These are phyloP conservation scores for Monoraphidium neglectum DNA, from an alignment of 139 green algal species.

Conservation along the genomic window DNA sequence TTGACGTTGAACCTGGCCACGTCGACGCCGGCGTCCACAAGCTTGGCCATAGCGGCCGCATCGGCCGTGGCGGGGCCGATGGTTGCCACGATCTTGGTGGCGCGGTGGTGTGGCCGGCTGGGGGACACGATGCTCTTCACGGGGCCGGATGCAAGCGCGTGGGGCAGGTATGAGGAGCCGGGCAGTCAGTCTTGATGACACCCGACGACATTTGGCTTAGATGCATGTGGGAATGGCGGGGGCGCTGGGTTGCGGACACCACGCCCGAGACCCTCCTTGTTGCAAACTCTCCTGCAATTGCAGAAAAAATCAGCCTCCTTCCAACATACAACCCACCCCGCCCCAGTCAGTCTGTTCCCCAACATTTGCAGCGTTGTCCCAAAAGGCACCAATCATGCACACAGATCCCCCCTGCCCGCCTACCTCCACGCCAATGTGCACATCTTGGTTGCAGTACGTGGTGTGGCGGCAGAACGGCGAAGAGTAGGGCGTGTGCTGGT, in stretches of 20 bases:
- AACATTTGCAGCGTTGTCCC: neutral
- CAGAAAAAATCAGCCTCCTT: neutral
- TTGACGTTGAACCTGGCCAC: slow-evolving; percentile 64
- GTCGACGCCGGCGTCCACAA: slow-evolving; percentile 59
- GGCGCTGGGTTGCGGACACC: too few relatives aligned
- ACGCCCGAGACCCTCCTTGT: neutral
- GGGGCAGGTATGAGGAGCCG: too few relatives aligned
- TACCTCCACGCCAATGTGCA: neutral
- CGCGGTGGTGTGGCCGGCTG: slow-evolving; percentile 6
- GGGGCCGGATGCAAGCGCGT: too few relatives aligned
- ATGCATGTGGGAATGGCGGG: too few relatives aligned
- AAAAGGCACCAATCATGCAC: too few relatives aligned
- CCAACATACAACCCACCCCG: neutral
- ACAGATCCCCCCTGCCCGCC: too few relatives aligned
- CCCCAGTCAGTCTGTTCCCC: neutral
- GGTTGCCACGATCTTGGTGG: slow-evolving; percentile 65
- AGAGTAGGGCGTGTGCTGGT: too few relatives aligned
- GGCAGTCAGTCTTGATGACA: too few relatives aligned
- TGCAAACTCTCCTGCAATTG: neutral
- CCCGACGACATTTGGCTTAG: too few relatives aligned
- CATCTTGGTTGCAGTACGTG: neutral
- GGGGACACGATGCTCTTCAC: too few relatives aligned
- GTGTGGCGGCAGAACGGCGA: too few relatives aligned
- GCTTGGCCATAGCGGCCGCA: slow-evolving; percentile 42
- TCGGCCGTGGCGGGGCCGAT: slow-evolving; percentile 61